phyloP scores from a whole-genome alignment of 2,329 filamentous ascomycete genomes.

The Pyricularia sp. region DNA sequence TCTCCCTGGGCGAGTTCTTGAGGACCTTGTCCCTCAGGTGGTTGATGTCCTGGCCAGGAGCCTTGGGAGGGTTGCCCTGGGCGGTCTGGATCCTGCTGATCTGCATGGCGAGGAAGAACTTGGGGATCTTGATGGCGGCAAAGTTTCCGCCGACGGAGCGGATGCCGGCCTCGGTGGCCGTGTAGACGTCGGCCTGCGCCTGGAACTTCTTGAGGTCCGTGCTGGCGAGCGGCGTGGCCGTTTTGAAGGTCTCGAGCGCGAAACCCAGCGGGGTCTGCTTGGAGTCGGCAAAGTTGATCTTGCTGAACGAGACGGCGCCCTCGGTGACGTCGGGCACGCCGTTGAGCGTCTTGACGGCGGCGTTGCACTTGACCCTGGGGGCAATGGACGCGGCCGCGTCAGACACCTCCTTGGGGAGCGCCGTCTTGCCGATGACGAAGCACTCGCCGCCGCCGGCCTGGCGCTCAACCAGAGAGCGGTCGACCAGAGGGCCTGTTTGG shows the following conservation, averaged over 20 bases:
- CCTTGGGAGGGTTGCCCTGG: conserved; percentile 40
- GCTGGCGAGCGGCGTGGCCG: conserved; percentile 34
- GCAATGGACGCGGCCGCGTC: conserved; percentile 31
- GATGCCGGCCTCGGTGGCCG: conserved; percentile 50
- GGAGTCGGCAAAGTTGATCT: conserved; percentile 46
- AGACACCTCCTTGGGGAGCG: conserved; percentile 40
- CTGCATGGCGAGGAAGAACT: conserved; percentile 54
- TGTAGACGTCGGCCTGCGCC: conserved; percentile 43
- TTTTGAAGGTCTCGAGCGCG: conserved; percentile 43
- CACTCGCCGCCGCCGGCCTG: conserved; percentile 21
- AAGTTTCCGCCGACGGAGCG: conserved; percentile 42
- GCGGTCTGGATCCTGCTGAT: conserved; percentile 49
- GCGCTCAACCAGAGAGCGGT: conserved; percentile 10
- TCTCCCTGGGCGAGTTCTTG: conserved; percentile 42
- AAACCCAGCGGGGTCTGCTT: conserved; percentile 40
- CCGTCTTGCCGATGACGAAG: conserved; percentile 41
- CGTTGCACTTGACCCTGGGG: conserved; percentile 38
- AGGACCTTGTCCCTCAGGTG: conserved; percentile 48
- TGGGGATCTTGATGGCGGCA: conserved; percentile 36
- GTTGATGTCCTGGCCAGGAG: conserved; percentile 39
- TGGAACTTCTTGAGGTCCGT: conserved; percentile 42
- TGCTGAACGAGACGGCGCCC: conserved; percentile 38
- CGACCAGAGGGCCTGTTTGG: background rate
- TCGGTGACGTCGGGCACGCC: conserved; percentile 48
- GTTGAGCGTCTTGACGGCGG: conserved; percentile 34